Evolutionary conservation across 1,284 basidiomycete genomes (phyloP), one percentile per base, ranked within the genome.

Genomic region (Cerrena zonata): DNA sequence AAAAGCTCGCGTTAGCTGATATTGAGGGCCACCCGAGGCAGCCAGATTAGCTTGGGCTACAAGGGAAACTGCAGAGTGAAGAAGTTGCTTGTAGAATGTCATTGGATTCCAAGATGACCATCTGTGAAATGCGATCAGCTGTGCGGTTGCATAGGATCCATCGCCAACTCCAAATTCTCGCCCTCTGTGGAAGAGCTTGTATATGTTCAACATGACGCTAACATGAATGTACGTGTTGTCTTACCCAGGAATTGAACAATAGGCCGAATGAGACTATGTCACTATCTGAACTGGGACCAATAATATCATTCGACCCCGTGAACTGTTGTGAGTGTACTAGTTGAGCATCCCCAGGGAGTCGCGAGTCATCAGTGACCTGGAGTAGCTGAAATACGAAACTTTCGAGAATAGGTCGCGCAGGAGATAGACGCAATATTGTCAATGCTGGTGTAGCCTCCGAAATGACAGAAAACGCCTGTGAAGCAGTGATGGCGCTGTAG

Each of bases 81-180:
- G 67, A 36, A 88, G 62, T 57, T 87, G 87, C 0, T 78, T 83
- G 55, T 83, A 87, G 62, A 86, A 89, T 5, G 77, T 77, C 1
- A 70, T 68, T 4, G 85, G 77, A 7, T 82, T 69, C 83, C 85
- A 86, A 2, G 80, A 78, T 5, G 79, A 77, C 75, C 80, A 84
- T 57, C 84, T 73, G 53, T 81, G 77, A 37, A 78, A 66, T 19
- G 77, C 75, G 21, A 84, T 71, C 18, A 90, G 66, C 22, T 83
- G 56, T 4, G 79, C 78, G 23, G 78, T 75, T 4, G 77, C 75
- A 57, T 79, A 74, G 25, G 65, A 60, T 21, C 70, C 72, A 56
- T 79, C 79, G 4, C 85, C 87, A 2, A 80, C 74, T 10, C 86
- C 85, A 60, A 78, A 84, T 22, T 77, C 71, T 49, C 76, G 70